Base-by-base conservation (phyloP, 352 stramenopile genomes). In the Pythium aphanidermatum region DNA sequence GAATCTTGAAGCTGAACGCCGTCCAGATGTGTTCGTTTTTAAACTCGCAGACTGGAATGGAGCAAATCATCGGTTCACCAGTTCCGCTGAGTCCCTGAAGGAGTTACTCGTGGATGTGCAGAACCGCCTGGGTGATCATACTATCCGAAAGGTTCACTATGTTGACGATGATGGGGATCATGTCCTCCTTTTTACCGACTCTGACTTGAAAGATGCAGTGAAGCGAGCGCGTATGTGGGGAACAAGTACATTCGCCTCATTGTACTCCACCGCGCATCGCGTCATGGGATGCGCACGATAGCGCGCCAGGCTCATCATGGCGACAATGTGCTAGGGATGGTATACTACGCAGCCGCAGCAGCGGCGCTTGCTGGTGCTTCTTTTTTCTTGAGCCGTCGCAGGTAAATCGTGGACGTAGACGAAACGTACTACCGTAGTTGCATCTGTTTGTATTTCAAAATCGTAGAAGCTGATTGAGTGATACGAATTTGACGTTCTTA, bases 231-330 rank as follows among this genome's bases (percentile, higher is more conserved):
- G 74, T 12, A 87, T 65, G 38, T 91, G 78, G 67, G 77, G 75
- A 90, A 87, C 63, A 89, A 91, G 49, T 92, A 91, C 46, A 75
- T 94, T 35, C 74, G 77, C 0, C 58, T 94, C 3, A 80, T 81
- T 27, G 58, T 91, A 24, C 65, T 73, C 33, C 69, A 81, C 20
- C 64, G 73, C 13, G 54, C 83, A 17, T 43, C 54, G 1, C 55
- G 55, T 16, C 29, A 38, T 5, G 44, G 58, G 19, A 63, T 67
- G 23, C 49, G 56, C 20, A 32, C 25, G 9, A 40, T 60, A 12
- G 25, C 54, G 2, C 33, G 38, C 4, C 51, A 59, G 9, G 63
- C 68, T 9, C 75, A 64, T 1, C 71, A 65, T 28, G 65, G 52
- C 11, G 79, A 91, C 19, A 74, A 60, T 4, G 58, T 70, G 10